Evolutionary conservation across 2,329 filamentous ascomycete species (phyloP).

Genomic region (Colletotrichum sp.): DNA sequence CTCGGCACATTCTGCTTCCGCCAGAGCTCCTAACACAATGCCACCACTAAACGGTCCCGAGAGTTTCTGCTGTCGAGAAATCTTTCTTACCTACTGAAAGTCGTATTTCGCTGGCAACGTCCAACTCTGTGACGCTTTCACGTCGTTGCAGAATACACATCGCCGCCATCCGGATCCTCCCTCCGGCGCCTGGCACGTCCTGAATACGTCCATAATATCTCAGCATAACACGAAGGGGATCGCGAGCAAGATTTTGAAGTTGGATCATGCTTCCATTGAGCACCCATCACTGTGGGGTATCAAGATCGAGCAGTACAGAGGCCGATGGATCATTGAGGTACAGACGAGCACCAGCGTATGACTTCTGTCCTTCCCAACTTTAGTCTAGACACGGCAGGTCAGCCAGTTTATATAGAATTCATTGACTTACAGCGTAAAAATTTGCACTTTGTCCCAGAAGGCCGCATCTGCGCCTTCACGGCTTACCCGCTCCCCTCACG

Average conservation of each 20-base stretch:
- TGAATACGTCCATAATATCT: neutral
- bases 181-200: neutral
- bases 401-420: neutral
- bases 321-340: neutral
- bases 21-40: neutral
- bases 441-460: too few species aligned
- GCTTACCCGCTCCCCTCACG: neutral
- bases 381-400: neutral
- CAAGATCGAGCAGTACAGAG: neutral
- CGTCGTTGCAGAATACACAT: neutral
- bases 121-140: neutral
- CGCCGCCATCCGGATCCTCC: neutral
- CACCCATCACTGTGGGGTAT: neutral
- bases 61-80: neutral
- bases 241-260: neutral
- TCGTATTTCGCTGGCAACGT: neutral
- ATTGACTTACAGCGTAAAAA: neutral
- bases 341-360: neutral
- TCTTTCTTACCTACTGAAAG: neutral
- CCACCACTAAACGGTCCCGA: neutral
- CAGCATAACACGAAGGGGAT: neutral
- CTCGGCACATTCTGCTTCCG: accelerated
- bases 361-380: neutral
- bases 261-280: accelerated
- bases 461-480: too few species aligned